Conservation (phyloP, 306 rosid genomes). For the Mimosa bimucronata region DNA sequence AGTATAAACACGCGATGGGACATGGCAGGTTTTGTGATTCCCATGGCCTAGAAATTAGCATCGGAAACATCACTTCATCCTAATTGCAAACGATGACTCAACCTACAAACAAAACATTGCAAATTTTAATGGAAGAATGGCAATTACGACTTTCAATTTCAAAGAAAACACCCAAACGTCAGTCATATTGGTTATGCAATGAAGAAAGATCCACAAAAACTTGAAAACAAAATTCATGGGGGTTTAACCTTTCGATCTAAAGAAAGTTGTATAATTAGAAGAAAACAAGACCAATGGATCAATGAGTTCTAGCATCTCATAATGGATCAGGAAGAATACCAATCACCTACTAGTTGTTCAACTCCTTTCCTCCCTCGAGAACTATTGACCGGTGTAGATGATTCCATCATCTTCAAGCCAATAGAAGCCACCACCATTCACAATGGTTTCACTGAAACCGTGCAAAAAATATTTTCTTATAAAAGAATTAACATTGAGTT, state of each 20-base stretch:
- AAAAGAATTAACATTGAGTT: too few species aligned
- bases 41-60: constrained; percentile 86
- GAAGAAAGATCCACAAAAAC: constrained; percentile 65
- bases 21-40: constrained; percentile 82
- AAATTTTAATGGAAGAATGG: constrained; percentile 58
- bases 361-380: constrained; percentile 41
- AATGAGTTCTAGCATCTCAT: constrained; percentile 80
- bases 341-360: constrained; percentile 25
- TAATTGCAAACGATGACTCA: constrained; percentile 63
- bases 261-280: constrained; percentile 69
- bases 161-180: constrained; percentile 65
- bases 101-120: constrained; percentile 61
- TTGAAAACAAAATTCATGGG: constrained; percentile 49
- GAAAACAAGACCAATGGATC: constrained; percentile 77
- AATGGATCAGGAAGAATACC: constrained; percentile 65
- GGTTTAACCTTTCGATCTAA: constrained; percentile 80
- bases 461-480: constrained; percentile 51
- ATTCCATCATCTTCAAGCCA: constrained; percentile 76
- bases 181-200: constrained; percentile 58
- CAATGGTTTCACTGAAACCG: constrained; percentile 45
- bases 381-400: constrained; percentile 66
- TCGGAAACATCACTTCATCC: constrained; percentile 79
- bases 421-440: constrained; percentile 54
- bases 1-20: constrained; percentile 87
- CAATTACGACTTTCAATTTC: constrained; percentile 64